Conservation (phyloP, 2,329 filamentous ascomycete genomes). For the Alternaria angustiovoidea region DNA sequence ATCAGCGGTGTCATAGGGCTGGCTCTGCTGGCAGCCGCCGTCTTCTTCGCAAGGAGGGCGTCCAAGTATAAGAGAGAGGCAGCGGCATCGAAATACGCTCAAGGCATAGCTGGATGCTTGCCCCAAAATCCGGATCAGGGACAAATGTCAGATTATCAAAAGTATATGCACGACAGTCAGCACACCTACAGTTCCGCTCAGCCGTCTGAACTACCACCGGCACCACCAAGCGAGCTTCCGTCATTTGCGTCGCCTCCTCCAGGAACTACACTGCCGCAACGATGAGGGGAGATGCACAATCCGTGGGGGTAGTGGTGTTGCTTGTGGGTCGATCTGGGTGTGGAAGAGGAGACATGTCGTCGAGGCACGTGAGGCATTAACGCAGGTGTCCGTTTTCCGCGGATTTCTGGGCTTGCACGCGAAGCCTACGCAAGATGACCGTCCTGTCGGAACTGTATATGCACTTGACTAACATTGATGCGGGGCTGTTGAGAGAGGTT, state of each 20-base stretch:
- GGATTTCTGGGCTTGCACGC: neutral
- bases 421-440: neutral
- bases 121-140: neutral
- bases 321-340: no score
- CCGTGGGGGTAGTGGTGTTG: neutral
- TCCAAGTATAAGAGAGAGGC: conserved; percentile 2
- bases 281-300: neutral
- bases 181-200: neutral
- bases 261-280: neutral
- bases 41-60: conserved; percentile 20
- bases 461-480: neutral
- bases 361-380: neutral
- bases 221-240: neutral
- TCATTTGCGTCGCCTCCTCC: neutral
- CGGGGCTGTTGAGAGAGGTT: neutral
- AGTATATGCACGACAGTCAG: neutral
- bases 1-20: conserved; percentile 23
- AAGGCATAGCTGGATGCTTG: neutral
- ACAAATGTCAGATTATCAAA: neutral
- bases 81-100: neutral
- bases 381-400: neutral
- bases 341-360: neutral
- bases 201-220: neutral
- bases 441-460: neutral
- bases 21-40: conserved; percentile 16